phyloP scores from a whole-genome alignment of 2,329 filamentous ascomycete species.

The Hypoxylon sp. region DNA sequence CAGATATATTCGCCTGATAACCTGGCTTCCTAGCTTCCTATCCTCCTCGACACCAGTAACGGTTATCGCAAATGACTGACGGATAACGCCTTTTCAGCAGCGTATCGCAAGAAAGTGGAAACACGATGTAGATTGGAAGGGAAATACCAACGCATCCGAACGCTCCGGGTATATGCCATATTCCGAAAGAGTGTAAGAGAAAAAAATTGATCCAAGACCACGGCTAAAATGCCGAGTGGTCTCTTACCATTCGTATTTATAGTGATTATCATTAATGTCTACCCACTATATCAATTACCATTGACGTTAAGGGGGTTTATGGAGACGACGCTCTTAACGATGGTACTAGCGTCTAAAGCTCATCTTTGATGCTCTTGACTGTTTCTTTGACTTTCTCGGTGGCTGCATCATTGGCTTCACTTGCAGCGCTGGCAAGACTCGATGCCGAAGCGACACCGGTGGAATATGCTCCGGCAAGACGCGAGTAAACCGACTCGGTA shows the following conservation, averaged over 20 bases:
- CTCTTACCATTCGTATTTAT: conserved; percentile 12
- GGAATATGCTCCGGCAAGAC: conserved; percentile 79
- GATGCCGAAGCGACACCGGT: conserved; percentile 72
- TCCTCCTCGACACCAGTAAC: conserved; percentile 2
- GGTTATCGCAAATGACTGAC: conserved; percentile 5
- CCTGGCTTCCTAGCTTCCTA: neutral
- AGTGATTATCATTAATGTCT: conserved; percentile 22
- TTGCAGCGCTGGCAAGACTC: conserved; percentile 53
- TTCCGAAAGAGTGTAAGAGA: conserved; percentile 42
- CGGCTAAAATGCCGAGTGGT: conserved; percentile 2
- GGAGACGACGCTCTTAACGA: neutral
- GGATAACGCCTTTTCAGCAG: neutral
- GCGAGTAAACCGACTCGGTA: conserved; percentile 82
- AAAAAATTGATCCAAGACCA: conserved; percentile 29
- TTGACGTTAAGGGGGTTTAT: neutral
- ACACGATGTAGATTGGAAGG: conserved; percentile 21
- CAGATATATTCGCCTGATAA: conserved; percentile 12
- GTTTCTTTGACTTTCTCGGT: conserved; percentile 50
- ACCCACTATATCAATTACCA: conserved; percentile 1
- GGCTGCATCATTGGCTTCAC: conserved; percentile 46
- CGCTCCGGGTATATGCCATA: conserved; percentile 46
- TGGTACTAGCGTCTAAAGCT: conserved; percentile 38
- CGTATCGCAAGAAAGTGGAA: conserved; percentile 12
- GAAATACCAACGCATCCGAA: conserved; percentile 34
- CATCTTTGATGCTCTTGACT: conserved; percentile 47